Base-by-base conservation (phyloP, 805 yeast species). In the Jamesozyma piceae region DNA sequence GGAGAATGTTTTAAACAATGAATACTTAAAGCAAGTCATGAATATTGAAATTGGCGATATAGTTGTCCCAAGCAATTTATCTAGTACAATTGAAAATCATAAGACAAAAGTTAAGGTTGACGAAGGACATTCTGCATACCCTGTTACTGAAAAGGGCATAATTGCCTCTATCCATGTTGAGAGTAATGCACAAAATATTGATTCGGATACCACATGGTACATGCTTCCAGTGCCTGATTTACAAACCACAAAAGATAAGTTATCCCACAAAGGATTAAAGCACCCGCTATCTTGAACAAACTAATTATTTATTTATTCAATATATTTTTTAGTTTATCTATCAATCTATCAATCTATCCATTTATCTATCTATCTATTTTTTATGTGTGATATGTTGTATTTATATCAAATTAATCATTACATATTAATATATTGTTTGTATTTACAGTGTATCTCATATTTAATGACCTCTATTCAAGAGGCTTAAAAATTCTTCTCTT, bases 401-500 rank as follows among this genome's bases (percentile, higher is more conserved):
- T 26, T 11, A 29, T 29, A 6, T 14, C 32, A 6, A 29, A 14
- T 29, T 29, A 29, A 29, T 29, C 13, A 29, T 29, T 29, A 29
- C 13, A 53, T 43, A 46, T 38, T 20, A 18, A 35, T 27, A 30
- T 30, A 41, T 27, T 43, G 3, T 17, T n/a, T 20, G 17, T 28
- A n/a, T 30, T 41, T n/a, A 17, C 22, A 15, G 13, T 11, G 6
- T 24, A 11, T 24, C 11, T n/a, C 21, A 6, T 4, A 4, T 20
- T 43, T 39, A 45, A 29, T 31, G 29, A 15, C 57, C 53, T 64
- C 84, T 77, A 32, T 82, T 83, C 53, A 89, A 68, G 47, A 89
- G 69, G 11, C 89, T 82, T 59, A 92, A 73, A 56, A 92, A 92
- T 65, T 92, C 98, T 58, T 92, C 98, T 58, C 98, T 78, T 2